Percentiles rank a stretch among this genome's conserved stretches.
Evolutionary conservation across 2,329 filamentous ascomycete genomes (phyloP).

Genomic region (Bipolaris victoriae): DNA sequence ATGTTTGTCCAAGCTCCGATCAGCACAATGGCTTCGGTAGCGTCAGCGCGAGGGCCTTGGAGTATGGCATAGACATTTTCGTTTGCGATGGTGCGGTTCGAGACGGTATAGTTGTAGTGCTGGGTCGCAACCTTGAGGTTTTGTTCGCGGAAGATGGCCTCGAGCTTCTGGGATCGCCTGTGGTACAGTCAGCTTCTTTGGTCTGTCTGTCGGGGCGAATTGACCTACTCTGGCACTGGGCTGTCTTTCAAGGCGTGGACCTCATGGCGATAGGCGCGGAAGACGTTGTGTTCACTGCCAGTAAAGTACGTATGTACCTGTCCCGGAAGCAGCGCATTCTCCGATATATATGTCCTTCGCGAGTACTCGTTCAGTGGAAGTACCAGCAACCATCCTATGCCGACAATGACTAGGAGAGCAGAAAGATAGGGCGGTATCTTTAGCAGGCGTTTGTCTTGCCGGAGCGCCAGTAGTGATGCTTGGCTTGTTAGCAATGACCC

Average conservation of each 20-base stretch:
- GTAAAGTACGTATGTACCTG: conserved; percentile 98
- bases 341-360: conserved; percentile 91
- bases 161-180: conserved; percentile 69
- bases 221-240: conserved; percentile 46
- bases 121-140: conserved; percentile 89
- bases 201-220: neutral
- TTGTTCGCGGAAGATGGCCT: conserved; percentile 74
- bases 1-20: conserved; percentile 88
- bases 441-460: conserved; percentile 80
- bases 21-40: conserved; percentile 94
- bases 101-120: conserved; percentile 82
- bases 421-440: conserved; percentile 89
- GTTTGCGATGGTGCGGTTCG: conserved; percentile 74
- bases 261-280: conserved; percentile 88
- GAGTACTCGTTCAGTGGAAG: conserved; percentile 91
- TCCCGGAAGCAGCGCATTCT: conserved; percentile 92
- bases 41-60: conserved; percentile 91
- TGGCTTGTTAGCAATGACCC: conserved; percentile 24
- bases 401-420: conserved; percentile 80
- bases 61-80: conserved; percentile 95
- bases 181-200: conserved; percentile 46
- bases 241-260: conserved; percentile 66
- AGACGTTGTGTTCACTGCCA: conserved; percentile 93
- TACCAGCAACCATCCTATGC: conserved; percentile 86
- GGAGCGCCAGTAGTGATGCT: conserved; percentile 69